Percentiles rank a stretch among this genome's conserved stretches.
Evolutionary conservation across 2,329 filamentous ascomycete genomes (phyloP).

Genomic region (Paracoccidioides lutzii): DNA sequence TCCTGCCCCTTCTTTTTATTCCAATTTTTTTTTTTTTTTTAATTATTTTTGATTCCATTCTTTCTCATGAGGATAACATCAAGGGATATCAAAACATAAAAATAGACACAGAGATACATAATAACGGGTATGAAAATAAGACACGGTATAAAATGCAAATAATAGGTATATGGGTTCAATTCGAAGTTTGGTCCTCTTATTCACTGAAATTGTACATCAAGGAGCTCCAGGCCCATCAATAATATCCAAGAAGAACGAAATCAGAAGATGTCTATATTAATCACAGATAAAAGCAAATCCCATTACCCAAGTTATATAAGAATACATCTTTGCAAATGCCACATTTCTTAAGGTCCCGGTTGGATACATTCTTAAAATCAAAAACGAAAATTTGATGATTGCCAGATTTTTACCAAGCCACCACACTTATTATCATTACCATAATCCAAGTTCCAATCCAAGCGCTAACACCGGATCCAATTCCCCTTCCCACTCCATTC

Average conservation of each 20-base stretch:
- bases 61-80: no score
- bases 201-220: neutral
- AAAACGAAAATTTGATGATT: neutral
- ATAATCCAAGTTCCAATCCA: neutral
- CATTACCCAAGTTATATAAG: no score
- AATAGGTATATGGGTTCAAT: neutral
- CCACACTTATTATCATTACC: neutral
- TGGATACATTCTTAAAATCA: no score
- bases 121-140: neutral
- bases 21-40: neutral
- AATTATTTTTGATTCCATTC: neutral
- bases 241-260: neutral
- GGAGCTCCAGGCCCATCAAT: neutral
- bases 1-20: neutral
- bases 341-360: no score
- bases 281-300: no score
- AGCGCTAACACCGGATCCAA: neutral
- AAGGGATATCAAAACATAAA: neutral
- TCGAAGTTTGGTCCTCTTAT: neutral
- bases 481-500: slow-evolving; percentile 4
- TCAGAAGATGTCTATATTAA: neutral
- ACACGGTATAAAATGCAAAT: neutral
- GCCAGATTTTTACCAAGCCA: neutral
- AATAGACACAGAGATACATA: slow-evolving; percentile 2
- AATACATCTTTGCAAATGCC: no score